Percentiles rank a stretch among this genome's conserved stretches.
phyloP scores from a whole-genome alignment of 116 monocot species.

The Thalassia testudinum region DNA sequence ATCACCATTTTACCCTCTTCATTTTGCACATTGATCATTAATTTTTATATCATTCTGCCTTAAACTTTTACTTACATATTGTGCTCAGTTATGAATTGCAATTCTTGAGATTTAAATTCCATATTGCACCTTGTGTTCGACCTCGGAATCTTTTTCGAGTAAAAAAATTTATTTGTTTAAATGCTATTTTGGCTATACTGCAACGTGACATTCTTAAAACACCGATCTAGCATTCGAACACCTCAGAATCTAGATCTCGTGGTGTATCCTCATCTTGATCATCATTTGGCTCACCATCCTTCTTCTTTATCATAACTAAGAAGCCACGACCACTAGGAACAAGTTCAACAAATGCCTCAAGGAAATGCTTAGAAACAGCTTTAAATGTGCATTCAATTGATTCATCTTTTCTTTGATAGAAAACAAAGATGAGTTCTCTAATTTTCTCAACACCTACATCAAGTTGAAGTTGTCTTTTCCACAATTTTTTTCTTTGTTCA shows the following conservation, averaged over 20 bases:
- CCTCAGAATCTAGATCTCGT: constrained; percentile 68
- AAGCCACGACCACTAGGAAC: constrained; percentile 95
- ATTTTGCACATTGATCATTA: too few species aligned
- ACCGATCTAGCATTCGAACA: too few species aligned
- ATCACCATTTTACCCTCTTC: too few species aligned
- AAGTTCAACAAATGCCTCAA: constrained; percentile 91
- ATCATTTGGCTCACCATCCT: constrained; percentile 89
- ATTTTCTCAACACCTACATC: constrained; percentile 99
- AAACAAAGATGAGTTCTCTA: constrained; percentile 78
- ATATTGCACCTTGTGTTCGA: too few species aligned
- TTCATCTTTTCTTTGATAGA: constrained; percentile 98
- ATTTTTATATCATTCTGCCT: too few species aligned
- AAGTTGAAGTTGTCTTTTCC: constrained; percentile 78
- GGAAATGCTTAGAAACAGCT: constrained; percentile 92
- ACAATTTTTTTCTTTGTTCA: constrained; percentile 84
- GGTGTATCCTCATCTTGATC: constrained; percentile 74
- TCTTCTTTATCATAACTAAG: constrained; percentile 99
- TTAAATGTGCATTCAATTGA: constrained; percentile 98
- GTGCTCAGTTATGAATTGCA: too few species aligned
- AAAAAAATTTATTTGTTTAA: too few species aligned
- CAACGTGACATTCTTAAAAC: too few species aligned
- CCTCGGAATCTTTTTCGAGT: too few species aligned
- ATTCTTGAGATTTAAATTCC: too few species aligned
- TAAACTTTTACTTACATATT: too few species aligned
- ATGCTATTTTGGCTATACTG: too few species aligned